Evolutionary conservation across 2,329 filamentous ascomycete species (phyloP), one percentile per base, ranked within the genome.

Genomic region (Stromatinia cepivora): DNA sequence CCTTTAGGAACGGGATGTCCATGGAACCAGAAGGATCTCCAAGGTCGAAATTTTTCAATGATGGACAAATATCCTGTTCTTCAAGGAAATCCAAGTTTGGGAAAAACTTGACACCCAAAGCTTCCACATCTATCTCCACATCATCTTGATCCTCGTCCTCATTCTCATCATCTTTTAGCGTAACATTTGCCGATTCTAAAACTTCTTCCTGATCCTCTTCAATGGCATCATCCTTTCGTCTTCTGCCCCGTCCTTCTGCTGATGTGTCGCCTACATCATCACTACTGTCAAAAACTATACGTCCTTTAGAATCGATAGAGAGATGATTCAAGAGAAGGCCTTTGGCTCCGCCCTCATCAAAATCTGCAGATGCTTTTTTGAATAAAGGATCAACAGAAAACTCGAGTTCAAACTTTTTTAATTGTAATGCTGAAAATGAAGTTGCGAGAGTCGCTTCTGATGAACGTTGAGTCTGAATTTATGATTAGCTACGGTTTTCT

Each of bases 281-380:
- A 77, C 94, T 98, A 82, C 94, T 98, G 81, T 99, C 95, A 78
- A 99, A 99, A 7, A 99, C 94, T 72, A 99, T 99, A 48, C 94
- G 88, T 54, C 95, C 95, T 73, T 93, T 88, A 2, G 88, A 87
- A 79, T 99, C 95, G 73, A 99, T 97, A 77, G 94, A 92, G n/a
- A 99, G 84, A 80, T 99, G 94, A 77, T 99, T 99, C 45, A 99
- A 85, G 28, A 99, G 84, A 54, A 99, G 84, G 28, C 95, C 95
- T 80, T 98, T 99, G 69, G 95, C 95, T 69, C 95, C 95, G 28
- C 95, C 95, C 81, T 99, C 95, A 78, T 99, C 95, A 74, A 99
- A 99, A 81, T 99, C 95, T 56, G 95, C 95, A 8, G 94, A 97
- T 0, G 94, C 94, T 78, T 99, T 99, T 78, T 99, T 99, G 86